Percentiles rank a stretch among this genome's conserved stretches.
These are phyloP conservation scores for Brassica juncea DNA, from an alignment of 345 rosid genomes.

Conservation along the genomic window DNA sequence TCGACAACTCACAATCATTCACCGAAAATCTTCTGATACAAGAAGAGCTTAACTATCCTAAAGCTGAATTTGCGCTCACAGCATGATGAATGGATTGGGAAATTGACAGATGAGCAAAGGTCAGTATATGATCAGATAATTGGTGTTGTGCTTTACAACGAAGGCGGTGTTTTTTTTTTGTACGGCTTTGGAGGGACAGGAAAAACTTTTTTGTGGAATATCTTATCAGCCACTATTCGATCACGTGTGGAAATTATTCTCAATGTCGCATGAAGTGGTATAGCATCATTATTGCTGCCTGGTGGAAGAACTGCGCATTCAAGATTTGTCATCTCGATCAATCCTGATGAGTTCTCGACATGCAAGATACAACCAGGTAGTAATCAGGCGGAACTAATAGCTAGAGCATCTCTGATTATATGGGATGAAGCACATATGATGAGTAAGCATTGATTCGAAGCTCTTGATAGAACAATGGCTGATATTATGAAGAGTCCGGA, in stretches of 20 bases:
- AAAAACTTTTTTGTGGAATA: background rate
- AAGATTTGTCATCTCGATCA: background rate
- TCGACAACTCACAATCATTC: background rate
- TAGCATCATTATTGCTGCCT: background rate
- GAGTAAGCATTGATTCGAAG: background rate
- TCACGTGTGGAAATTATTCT: background rate
- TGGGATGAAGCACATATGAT: background rate
- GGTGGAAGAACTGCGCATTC: background rate
- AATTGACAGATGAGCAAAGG: background rate
- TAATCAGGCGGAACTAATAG: background rate
- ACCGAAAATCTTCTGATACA: background rate
- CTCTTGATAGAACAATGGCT: background rate
- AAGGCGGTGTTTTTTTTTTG: background rate
- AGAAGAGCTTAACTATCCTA: background rate
- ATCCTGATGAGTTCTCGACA: background rate
- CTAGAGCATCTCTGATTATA: background rate
- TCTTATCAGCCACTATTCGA: background rate
- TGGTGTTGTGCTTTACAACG: background rate
- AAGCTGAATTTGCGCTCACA: background rate
- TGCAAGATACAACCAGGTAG: background rate
- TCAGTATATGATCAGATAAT: background rate
- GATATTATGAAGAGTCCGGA: background rate
- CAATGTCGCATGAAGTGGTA: background rate
- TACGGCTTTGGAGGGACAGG: background rate
- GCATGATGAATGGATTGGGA: background rate